Evolutionary conservation across 345 rosid genomes (phyloP), one percentile per base, ranked within the genome.

Genomic region (Camelina neglecta): DNA sequence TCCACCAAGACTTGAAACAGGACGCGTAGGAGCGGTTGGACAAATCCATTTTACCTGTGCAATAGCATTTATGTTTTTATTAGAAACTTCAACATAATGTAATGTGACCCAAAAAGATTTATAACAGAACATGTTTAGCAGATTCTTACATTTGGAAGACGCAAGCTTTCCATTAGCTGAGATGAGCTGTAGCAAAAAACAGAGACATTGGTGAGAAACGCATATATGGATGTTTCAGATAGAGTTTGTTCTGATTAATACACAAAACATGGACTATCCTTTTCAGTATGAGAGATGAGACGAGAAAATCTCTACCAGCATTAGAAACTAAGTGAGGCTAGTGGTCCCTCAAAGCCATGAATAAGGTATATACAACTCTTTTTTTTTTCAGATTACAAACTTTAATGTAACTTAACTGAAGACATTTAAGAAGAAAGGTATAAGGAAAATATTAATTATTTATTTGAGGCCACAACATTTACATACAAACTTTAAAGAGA

Each of bases 41-140:
- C 97, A 95, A 83, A 95, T 92, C 99, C 99, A 95, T 83, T 92
- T 95, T 71, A 95, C 85, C 99, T 95, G 83, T 70, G 68, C 11
- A 42, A 50, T 31, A 55, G 18, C 73, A 72, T 16, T 49, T 29
- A 35, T 54, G 12, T 16, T 42, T 38, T 38, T 24, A 5, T 66
- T 44, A 74, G 20, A 61, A 61, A 71, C 31, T 61, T 63, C 13
- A 41, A 58, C 33, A 6, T 58, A 0, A 35, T 10, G 45, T 41
- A 41, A 41, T 41, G 41, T 56, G 15, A 29, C 20, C 11, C 7
- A 57, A 41, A 60, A 20, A 39, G 38, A 38, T 18, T 50, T 47
- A 15, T 63, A 26, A 56, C 54, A 41, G 29, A 58, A 13, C 48
- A 58, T 57, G 21, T 13, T 21, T 42, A 16, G 18, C 1, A 39